Conservation (phyloP, 2,329 filamentous ascomycete species). For the Chaetomium strumarium region DNA sequence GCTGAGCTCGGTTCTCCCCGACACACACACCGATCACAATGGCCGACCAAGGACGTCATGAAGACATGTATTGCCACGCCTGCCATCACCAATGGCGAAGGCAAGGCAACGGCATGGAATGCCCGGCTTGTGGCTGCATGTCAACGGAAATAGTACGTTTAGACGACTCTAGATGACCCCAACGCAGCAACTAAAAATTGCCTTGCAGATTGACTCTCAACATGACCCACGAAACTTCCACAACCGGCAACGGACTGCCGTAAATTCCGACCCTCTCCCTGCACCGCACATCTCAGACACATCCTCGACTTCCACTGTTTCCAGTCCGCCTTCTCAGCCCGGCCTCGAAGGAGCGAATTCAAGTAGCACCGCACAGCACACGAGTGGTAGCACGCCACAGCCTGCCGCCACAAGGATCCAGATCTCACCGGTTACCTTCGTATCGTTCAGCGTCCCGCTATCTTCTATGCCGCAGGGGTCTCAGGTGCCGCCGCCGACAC, state of each 20-base stretch:
- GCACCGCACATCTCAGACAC: no score
- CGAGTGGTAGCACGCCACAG: no score
- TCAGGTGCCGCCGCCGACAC: background rate
- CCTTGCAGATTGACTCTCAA: conserved; percentile 15
- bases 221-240: conserved; percentile 22
- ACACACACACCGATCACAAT: no score
- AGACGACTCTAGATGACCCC: background rate
- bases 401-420: no score
- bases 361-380: no score
- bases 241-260: background rate
- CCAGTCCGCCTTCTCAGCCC: background rate
- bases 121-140: conserved; percentile 17
- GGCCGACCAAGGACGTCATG: conserved; percentile 6
- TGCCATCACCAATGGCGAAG: conserved; percentile 22
- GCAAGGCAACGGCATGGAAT: conserved; percentile 17
- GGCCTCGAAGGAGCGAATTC: no score
- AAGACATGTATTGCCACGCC: conserved; percentile 20
- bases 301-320: no score
- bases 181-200: conserved; percentile 5
- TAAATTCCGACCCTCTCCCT: background rate
- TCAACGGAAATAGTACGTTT: conserved; percentile 20
- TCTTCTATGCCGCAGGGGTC: background rate
- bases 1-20: background rate
- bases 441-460: conserved; percentile 1
- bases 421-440: no score